Percentiles rank a stretch among this genome's conserved stretches.
These are phyloP conservation scores for Golovinomyces cichoracearum DNA, from an alignment of 2,329 filamentous ascomycete genomes.

Conservation along the genomic window DNA sequence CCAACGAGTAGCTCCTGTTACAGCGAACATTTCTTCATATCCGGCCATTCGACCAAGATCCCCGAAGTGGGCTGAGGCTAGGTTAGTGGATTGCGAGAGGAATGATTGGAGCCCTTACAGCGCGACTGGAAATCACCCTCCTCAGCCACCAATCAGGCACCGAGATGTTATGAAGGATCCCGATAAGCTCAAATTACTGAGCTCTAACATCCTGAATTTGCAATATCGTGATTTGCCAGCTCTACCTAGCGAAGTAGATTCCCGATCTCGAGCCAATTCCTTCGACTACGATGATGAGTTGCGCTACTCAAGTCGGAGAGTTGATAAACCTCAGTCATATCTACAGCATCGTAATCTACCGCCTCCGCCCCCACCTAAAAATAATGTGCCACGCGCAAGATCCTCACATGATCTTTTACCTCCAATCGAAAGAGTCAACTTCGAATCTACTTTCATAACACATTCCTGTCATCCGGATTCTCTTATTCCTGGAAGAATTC, in stretches of 20 bases:
- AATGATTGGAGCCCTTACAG: constrained; percentile 71
- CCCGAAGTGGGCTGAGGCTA: constrained; percentile 84
- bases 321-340: constrained; percentile 6
- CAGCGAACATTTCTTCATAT: too few species aligned
- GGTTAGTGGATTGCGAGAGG: constrained; percentile 64
- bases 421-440: background rate
- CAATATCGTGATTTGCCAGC: constrained; percentile 14
- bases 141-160: background rate
- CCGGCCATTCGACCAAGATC: constrained; percentile 62
- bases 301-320: constrained; percentile 20
- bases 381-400: background rate
- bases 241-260: constrained; percentile 6
- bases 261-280: constrained; percentile 18
- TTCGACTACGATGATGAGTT: constrained; percentile 29
- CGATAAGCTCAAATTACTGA: constrained; percentile 18
- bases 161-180: too few species aligned
- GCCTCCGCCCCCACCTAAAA: background rate
- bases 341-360: background rate
- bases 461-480: background rate
- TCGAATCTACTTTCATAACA: background rate
- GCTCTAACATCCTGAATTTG: constrained; percentile 11
- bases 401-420: background rate
- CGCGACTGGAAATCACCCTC: constrained; percentile 25
- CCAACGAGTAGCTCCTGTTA: too few species aligned
- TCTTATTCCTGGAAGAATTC: background rate